Percentiles rank a stretch among this genome's conserved stretches.
Evolutionary conservation across 2,329 filamentous ascomycete genomes (phyloP).

Genomic region (Zopfia rhizophila): DNA sequence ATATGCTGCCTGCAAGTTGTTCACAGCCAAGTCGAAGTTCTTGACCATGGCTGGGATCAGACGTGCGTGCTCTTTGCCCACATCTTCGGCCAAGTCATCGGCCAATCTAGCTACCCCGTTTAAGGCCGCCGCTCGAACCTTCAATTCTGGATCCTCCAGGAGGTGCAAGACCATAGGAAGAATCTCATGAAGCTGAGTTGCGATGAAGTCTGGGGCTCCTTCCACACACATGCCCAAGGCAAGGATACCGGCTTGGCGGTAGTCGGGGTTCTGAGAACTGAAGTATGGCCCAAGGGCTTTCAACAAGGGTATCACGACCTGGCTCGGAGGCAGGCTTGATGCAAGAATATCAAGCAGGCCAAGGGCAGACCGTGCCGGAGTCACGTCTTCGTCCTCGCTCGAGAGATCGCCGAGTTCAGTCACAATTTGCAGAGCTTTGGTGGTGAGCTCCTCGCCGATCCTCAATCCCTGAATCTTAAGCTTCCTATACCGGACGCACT

Average conservation of each 20-base stretch:
- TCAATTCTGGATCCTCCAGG: conserved; percentile 82
- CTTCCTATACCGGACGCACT: conserved; percentile 89
- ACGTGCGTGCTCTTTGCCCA: conserved; percentile 83
- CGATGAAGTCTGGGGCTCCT: conserved; percentile 96
- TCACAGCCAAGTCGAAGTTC: conserved; percentile 85
- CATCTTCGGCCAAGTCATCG: conserved; percentile 91
- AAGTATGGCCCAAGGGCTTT: conserved; percentile 87
- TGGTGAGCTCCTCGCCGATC: conserved; percentile 86
- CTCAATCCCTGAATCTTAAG: conserved; percentile 94
- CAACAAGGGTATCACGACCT: conserved; percentile 92
- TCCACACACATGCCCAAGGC: conserved; percentile 94
- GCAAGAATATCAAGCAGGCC: conserved; percentile 90
- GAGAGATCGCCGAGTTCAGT: conserved; percentile 83
- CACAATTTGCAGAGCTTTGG: conserved; percentile 87
- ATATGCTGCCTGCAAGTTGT: conserved; percentile 68
- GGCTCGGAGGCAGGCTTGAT: conserved; percentile 87
- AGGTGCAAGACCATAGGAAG: conserved; percentile 86
- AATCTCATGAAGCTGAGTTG: conserved; percentile 87
- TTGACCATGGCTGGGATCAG: conserved; percentile 86
- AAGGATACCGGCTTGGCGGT: conserved; percentile 89
- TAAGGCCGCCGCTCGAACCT: conserved; percentile 86
- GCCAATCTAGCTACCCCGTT: conserved; percentile 89
- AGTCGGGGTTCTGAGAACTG: conserved; percentile 76
- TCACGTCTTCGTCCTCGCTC: conserved; percentile 82
- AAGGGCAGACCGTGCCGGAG: conserved; percentile 84